Conservation (phyloP, 768 basidiomycete genomes). For the Amanita pseudoporphyria region DNA sequence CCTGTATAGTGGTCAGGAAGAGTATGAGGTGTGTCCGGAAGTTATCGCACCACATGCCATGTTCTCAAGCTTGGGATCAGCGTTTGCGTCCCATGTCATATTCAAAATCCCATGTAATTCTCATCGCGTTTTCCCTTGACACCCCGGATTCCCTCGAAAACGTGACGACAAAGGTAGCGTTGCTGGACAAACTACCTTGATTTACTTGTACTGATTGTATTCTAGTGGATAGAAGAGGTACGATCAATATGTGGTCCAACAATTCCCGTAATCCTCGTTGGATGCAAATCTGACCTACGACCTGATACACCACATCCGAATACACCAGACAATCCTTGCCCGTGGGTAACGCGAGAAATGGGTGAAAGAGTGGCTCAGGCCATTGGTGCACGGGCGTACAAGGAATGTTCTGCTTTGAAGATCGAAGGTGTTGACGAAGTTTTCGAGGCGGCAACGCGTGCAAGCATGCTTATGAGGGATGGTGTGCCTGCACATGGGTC, state of each 20-base stretch:
- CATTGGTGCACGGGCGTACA: constrained; percentile 91
- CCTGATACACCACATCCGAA: constrained; percentile 41
- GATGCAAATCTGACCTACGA: constrained; percentile 91
- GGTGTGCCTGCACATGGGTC: constrained; percentile 47
- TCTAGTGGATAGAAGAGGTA: constrained; percentile 97
- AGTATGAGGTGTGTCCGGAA: constrained; percentile 69
- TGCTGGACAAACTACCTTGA: not conserved
- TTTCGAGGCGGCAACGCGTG: constrained; percentile 94
- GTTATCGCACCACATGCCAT: constrained; percentile 6
- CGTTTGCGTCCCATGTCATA: constrained; percentile 95
- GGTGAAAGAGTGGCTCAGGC: constrained; percentile 73
- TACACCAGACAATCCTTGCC: constrained; percentile 31
- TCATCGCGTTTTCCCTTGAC: constrained; percentile 95
- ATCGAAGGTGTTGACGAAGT: constrained; percentile 94
- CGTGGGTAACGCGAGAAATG: constrained; percentile 66
- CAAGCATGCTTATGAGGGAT: constrained; percentile 93
- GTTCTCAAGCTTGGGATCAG: constrained; percentile 25
- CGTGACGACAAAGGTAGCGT: constrained; percentile 76
- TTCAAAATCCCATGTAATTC: constrained; percentile 96
- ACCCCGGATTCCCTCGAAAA: constrained; percentile 96
- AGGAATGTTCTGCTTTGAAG: constrained; percentile 87
- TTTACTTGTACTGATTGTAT: not conserved
- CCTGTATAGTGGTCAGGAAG: constrained; percentile 81
- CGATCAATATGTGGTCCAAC: constrained; percentile 88
- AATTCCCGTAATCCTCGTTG: constrained; percentile 92